Conservation (phyloP, 306 rosid genomes). For the Medicago arabica region DNA sequence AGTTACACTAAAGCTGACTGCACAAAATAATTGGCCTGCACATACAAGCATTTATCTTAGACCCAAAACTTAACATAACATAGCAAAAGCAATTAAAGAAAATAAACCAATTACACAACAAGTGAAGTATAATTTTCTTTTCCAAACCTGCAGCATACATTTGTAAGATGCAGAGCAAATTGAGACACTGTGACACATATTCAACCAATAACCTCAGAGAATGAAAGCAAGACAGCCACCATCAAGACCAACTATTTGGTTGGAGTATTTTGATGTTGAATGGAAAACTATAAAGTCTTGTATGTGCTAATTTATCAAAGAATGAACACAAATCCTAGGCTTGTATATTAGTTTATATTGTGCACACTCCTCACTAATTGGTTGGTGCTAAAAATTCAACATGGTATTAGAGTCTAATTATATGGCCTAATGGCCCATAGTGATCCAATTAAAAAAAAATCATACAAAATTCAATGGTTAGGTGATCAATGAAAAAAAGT, state of each 20-base stretch:
- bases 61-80: no score
- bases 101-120: background rate
- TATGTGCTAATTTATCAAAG: no score
- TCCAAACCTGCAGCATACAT: background rate
- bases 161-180: background rate
- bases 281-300: background rate
- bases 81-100: background rate
- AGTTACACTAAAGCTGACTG: no score
- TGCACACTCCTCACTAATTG: background rate
- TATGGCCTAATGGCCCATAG: background rate
- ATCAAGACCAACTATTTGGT: background rate
- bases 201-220: background rate
- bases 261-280: background rate
- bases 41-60: no score
- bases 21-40: no score
- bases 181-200: background rate
- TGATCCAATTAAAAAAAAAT: no score
- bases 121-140: no score
- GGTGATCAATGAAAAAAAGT: no score
- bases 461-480: no score
- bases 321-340: background rate
- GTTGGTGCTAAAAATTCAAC: background rate
- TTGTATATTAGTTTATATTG: background rate
- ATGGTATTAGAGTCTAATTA: background rate
- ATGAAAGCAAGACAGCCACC: background rate